Conservation (phyloP, 139 green algal genomes). For the Chlorella vulgaris region DNA sequence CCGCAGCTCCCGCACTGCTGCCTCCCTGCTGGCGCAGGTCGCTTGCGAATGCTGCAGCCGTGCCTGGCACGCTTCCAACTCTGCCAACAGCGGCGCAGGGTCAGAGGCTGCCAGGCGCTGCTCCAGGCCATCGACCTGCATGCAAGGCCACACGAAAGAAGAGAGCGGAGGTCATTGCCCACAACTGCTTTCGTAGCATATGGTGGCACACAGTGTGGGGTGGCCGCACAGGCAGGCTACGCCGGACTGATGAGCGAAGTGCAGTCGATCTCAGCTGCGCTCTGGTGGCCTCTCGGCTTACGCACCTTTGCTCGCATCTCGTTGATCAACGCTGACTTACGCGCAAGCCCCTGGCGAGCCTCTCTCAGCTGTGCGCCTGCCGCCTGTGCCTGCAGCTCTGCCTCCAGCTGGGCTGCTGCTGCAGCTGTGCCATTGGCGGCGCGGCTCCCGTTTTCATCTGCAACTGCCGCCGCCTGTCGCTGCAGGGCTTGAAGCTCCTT, state of each 20-base stretch:
- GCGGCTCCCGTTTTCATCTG: constrained; percentile 3
- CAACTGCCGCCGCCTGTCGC: constrained; percentile 13
- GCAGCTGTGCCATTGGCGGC: constrained; percentile 13
- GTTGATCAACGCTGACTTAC: constrained; percentile 46
- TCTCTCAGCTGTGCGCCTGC: constrained; percentile 48
- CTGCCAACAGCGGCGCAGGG: neutral
- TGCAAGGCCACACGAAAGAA: neutral
- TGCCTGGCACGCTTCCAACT: constrained; percentile 41
- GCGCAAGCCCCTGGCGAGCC: constrained; percentile 31
- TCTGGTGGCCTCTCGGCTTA: too few species aligned
- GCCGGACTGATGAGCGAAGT: constrained; percentile 22
- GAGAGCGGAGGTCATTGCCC: neutral
- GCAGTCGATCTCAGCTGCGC: neutral
- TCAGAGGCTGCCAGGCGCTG: constrained; percentile 5
- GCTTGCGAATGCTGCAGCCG: constrained; percentile 45
- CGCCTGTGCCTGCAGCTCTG: constrained; percentile 33
- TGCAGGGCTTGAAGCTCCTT: constrained; percentile 53
- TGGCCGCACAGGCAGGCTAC: neutral
- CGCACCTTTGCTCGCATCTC: constrained; percentile 33
- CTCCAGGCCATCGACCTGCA: constrained; percentile 40
- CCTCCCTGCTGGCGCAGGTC: constrained; percentile 54
- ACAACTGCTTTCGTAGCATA: too few species aligned
- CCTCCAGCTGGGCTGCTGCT: constrained; percentile 35
- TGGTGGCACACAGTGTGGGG: neutral
- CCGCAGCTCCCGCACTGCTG: constrained; percentile 42